These are phyloP conservation scores for Amanita muscaria DNA, from an alignment of 768 basidiomycete genomes.

Conservation along the genomic window DNA sequence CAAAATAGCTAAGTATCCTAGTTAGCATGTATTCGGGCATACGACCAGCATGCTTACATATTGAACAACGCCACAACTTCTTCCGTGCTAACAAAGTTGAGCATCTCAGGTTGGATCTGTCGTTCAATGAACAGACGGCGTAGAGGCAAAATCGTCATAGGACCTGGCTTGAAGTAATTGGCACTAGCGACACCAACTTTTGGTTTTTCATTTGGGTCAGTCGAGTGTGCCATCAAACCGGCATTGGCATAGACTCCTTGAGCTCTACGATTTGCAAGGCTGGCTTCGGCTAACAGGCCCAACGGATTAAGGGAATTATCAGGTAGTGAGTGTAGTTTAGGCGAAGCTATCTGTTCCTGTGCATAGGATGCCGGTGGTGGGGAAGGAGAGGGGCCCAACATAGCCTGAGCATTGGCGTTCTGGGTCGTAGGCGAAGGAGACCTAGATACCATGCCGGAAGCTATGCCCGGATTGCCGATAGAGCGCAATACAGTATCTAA, in stretches of 20 bases:
- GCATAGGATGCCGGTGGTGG: constrained; percentile 28
- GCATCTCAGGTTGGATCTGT: constrained; percentile 88
- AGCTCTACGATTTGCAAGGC: constrained; percentile 63
- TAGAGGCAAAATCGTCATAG: constrained; percentile 82
- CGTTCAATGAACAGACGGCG: constrained; percentile 79
- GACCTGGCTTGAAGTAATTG: constrained; percentile 90
- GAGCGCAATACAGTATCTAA: constrained; percentile 88
- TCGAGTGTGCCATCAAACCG: constrained; percentile 30
- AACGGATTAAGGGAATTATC: constrained; percentile 91
- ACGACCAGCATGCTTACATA: constrained; percentile 47
- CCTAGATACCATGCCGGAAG: constrained; percentile 73
- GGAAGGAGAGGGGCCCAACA: constrained; percentile 44
- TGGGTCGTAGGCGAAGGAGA: constrained; percentile 65
- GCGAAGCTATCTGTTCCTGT: constrained; percentile 33
- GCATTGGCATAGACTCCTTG: constrained; percentile 33
- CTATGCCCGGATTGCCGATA: constrained; percentile 75
- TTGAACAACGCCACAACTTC: constrained; percentile 89
- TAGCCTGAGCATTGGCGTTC: constrained; percentile 44
- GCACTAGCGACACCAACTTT: constrained; percentile 77
- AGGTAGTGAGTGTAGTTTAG: constrained; percentile 83
- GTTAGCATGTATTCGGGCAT: constrained; percentile 10
- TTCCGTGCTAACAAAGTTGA: constrained; percentile 78
- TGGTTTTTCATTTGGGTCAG: constrained; percentile 29
- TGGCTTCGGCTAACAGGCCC: constrained; percentile 87
- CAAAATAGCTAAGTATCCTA: constrained; percentile 50